Conservation (phyloP, 345 rosid species). For the Lumnitzera racemosa region DNA sequence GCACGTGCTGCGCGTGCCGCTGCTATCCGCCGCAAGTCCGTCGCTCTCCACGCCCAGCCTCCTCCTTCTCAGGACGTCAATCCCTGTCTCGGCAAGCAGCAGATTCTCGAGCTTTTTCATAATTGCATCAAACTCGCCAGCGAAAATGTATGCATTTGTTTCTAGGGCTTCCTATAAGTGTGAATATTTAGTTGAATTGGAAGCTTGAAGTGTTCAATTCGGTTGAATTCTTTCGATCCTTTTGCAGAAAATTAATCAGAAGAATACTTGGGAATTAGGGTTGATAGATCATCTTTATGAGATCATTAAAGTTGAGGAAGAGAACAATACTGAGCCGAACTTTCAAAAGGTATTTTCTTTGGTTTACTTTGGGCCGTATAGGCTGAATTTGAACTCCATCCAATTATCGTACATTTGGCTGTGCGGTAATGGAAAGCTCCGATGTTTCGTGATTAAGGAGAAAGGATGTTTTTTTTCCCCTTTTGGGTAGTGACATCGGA, state of each 20-base stretch:
- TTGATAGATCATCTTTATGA: conserved; percentile 81
- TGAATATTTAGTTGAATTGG: background rate
- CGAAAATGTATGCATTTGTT: conserved; percentile 53
- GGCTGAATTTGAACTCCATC: background rate
- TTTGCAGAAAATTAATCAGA: conserved; percentile 78
- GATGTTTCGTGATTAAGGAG: too few relatives aligned
- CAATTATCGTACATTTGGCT: too few relatives aligned
- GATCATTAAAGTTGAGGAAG: conserved; percentile 85
- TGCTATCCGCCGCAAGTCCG: conserved; percentile 67
- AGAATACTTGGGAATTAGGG: conserved; percentile 84
- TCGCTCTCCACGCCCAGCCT: conserved; percentile 20
- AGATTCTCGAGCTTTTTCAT: conserved; percentile 74
- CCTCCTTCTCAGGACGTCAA: conserved; percentile 26
- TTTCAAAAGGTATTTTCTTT: conserved; percentile 71
- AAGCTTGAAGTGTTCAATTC: background rate
- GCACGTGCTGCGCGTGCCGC: conserved; percentile 89
- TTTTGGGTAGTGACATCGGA: too few relatives aligned
- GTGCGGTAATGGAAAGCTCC: background rate
- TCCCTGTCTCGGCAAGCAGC: conserved; percentile 63
- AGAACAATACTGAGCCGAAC: conserved; percentile 73
- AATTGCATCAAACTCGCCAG: conserved; percentile 95
- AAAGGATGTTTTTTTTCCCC: too few relatives aligned
- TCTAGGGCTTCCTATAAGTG: background rate
- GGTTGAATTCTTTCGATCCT: background rate
- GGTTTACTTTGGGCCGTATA: background rate